Conservation (phyloP, 148 eudicot genomes). For the Suaeda aralocaspica region DNA sequence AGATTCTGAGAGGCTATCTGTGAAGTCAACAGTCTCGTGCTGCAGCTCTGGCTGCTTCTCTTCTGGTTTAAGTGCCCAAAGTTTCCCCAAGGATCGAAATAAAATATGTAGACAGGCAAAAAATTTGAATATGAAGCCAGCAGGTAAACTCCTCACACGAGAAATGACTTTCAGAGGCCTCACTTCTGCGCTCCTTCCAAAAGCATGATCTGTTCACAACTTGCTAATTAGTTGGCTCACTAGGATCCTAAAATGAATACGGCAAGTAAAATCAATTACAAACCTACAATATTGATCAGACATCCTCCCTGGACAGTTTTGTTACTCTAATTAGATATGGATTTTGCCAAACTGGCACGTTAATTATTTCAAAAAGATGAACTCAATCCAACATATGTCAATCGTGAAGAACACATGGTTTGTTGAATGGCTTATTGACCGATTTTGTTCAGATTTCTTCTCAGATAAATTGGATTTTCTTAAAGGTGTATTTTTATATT, state of each 20-base stretch:
- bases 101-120: conserved; percentile 48
- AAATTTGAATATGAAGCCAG: conserved; percentile 40
- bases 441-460: too few species aligned
- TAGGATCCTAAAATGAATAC: neutral
- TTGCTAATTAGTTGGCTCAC: conserved; percentile 15
- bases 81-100: conserved; percentile 34
- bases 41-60: conserved; percentile 28
- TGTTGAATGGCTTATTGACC: too few species aligned
- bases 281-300: neutral
- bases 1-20: conserved; percentile 21
- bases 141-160: conserved; percentile 31
- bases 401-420: too few species aligned
- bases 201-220: conserved; percentile 23
- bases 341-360: too few species aligned
- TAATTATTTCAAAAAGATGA: too few species aligned
- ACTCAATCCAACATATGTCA: too few species aligned
- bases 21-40: conserved; percentile 18
- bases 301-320: neutral
- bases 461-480: too few species aligned
- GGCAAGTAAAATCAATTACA: neutral
- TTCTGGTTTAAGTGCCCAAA: conserved; percentile 31
- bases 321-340: neutral
- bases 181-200: conserved; percentile 24
- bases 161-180: conserved; percentile 22
- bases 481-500: too few species aligned